Conservation (phyloP, 306 rosid genomes). For the Delonix regia region DNA sequence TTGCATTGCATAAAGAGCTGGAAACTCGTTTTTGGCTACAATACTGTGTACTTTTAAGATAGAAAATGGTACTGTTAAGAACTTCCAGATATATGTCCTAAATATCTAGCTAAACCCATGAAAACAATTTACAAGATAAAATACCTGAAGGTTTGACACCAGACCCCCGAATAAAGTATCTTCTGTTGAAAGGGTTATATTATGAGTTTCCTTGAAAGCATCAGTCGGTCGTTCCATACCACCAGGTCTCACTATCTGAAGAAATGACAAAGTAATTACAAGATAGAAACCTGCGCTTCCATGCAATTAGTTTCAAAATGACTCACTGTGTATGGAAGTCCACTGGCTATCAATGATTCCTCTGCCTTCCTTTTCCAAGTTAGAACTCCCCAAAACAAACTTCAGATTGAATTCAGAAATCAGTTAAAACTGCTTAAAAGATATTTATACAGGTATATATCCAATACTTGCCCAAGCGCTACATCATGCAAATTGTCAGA, state of each 20-base stretch:
- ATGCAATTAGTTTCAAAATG: conserved; percentile 25
- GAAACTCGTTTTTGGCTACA: neutral
- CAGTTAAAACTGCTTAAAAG: conserved; percentile 28
- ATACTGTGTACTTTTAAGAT: neutral
- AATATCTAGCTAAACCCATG: conserved; percentile 3
- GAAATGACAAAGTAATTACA: conserved; percentile 29
- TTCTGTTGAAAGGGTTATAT: conserved; percentile 72
- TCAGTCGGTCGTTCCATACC: conserved; percentile 99
- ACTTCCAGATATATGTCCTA: conserved; percentile 10
- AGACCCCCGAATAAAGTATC: conserved; percentile 95
- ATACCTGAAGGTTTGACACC: conserved; percentile 97
- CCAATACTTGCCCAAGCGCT: conserved; percentile 9
- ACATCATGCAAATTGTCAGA: conserved; percentile 29
- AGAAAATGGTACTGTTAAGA: conserved; percentile 9
- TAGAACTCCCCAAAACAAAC: conserved; percentile 98
- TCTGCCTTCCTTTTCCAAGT: conserved; percentile 97
- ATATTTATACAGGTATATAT: neutral
- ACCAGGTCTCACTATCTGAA: conserved; percentile 98
- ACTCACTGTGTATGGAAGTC: conserved; percentile 91
- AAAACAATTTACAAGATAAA: conserved; percentile 19
- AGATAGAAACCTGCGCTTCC: neutral
- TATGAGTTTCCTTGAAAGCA: conserved; percentile 94
- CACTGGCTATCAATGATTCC: conserved; percentile 89
- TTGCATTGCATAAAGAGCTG: neutral
- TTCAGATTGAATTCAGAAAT: conserved; percentile 40